Evolutionary conservation across 805 yeast genomes (phyloP), one percentile per base, ranked within the genome.

Genomic region (Lachancea cidri): DNA sequence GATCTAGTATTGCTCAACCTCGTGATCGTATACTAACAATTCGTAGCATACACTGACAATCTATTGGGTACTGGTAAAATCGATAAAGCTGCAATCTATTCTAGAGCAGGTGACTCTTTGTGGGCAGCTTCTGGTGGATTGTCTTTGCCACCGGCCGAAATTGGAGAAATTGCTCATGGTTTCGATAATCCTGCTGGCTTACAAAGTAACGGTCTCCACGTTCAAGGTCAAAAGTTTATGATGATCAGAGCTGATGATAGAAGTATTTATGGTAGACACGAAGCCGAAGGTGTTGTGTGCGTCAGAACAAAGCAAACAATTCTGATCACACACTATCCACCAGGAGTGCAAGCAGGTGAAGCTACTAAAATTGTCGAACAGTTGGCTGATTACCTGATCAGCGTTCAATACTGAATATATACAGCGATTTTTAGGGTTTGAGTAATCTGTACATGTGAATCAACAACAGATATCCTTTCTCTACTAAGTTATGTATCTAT

Each of bases 251-350:
- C 96, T 11, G 97, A 91, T 59, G 91, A 82, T 38, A 80, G 97
- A 67, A 83, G 95, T 45, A 85, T 93, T 54, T 91, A 93, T 64
- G 98, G 96, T 50, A 91, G 91, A 66, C 79, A 77, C 55, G 95
- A 84, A 38, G 88, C 83, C 46, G 85, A 83, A 55, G 98, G 98
- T 55, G 74, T 91, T 41, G 68, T 93, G 50, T 83, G 86, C 50
- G 97, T 91, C 35, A 85, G 95, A 74, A 88, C 98, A 42, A 86
- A 80, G 60, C 98, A 91, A 68, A 88, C 97, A 22, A 79, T 93
- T 43, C 68, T 93, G 59, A 69, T 93, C 54, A 96, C 93, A n/a
- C 98, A 93, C 66, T 93, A 93, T 62, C 93, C 95, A 13, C 77
- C 85, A 9, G 89, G 89, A 42, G 83, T 86, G 35, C 91, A 82